Conservation (phyloP, 2,329 filamentous ascomycete species). For the Fusarium praegraminearum region DNA sequence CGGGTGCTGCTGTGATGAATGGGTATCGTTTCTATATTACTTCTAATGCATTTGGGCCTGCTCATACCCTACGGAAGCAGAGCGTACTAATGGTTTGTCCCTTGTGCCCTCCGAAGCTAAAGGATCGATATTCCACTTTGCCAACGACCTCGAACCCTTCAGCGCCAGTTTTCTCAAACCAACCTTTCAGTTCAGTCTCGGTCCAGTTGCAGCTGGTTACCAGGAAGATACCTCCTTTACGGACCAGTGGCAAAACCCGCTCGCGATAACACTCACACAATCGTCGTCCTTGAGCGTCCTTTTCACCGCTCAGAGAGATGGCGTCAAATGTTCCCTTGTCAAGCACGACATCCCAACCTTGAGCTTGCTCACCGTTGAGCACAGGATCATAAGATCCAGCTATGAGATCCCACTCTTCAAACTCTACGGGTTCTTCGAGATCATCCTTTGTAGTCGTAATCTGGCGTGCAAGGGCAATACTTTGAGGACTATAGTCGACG, state of each 20-base stretch:
- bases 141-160: constrained; percentile 70
- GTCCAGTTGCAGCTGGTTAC: constrained; percentile 99
- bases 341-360: constrained; percentile 89
- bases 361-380: constrained; percentile 45
- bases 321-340: constrained; percentile 99
- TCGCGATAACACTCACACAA: constrained; percentile 81
- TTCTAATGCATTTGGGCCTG: neutral
- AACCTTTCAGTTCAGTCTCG: constrained; percentile 81
- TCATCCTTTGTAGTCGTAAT: constrained; percentile 61
- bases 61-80: constrained; percentile 73
- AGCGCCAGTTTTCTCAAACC: constrained; percentile 71
- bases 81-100: constrained; percentile 91
- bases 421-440: constrained; percentile 53
- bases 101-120: constrained; percentile 88
- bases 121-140: constrained; percentile 83
- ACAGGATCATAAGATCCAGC: constrained; percentile 54
- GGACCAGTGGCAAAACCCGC: constrained; percentile 76
- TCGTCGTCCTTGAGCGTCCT: constrained; percentile 65
- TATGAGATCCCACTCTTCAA: constrained; percentile 74
- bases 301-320: constrained; percentile 77
- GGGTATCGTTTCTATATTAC: constrained; percentile 34
- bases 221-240: constrained; percentile 77
- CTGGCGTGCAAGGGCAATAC: constrained; percentile 77
- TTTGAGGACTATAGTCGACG: constrained; percentile 85
- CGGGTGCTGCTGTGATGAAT: constrained; percentile 27